Base-by-base conservation (phyloP, 2,329 filamentous ascomycete species). In the Penicillium sp. region DNA sequence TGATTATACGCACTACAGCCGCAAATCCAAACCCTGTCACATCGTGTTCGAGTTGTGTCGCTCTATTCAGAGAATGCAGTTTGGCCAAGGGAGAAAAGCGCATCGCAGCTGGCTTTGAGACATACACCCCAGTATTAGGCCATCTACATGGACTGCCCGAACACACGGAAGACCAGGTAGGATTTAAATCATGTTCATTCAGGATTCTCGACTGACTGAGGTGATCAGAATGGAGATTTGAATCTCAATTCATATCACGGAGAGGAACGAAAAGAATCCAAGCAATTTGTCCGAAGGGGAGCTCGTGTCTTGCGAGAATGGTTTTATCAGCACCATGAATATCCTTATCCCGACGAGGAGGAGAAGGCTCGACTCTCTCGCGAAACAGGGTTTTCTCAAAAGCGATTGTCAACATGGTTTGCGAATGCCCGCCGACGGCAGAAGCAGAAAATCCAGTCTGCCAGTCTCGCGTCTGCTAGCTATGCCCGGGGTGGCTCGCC, bases 1-100 rank as follows among this genome's bases (percentile, higher is more conserved):
- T 83, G 11, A 79, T 82, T 22, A 69, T 83, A 10, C 76, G 80
- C 35, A 82, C 80, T 0, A 78, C 78, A 0, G 41, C 71, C 0
- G 79, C 74, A 24, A 83, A 83, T 56, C 81, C 81, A 0, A 83
- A 83, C 55, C 81, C 81, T 2, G 71, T 79, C 51, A 72, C 70
- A 6, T 76, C 80, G 0, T 83, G 81, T 62, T 82, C 81, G 3
- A 82, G 79, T 60, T 83, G 81, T 56, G 81, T 81, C 4, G 81
- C 80, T 0, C 69, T 83, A 2, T 83, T 81, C 56, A 73, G 81
- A 1, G 78, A 82, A 58, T 83, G 81, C 65, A 83, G 81, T 52
- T 70, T 83, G 5, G 76, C 81, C 1, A 77, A 73, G 13, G 72
- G 75, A 18, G 72, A 72, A 39, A 83, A 83, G 61, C 75, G 81